Evolutionary conservation across 306 rosid genomes (phyloP).

Genomic region (Alnus rubra): DNA sequence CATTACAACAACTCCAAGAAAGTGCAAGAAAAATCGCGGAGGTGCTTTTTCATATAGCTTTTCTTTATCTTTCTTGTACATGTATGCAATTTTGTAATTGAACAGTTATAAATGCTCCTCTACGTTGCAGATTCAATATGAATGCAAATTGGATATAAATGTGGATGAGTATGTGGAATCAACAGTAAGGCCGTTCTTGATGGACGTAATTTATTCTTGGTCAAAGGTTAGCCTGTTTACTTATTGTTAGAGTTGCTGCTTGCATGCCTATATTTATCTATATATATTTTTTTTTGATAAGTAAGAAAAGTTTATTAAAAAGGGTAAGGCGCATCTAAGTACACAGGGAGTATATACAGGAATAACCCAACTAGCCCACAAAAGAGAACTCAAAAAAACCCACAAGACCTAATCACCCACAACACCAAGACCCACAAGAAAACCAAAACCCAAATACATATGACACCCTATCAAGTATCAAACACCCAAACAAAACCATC

Average conservation of each 20-base stretch:
- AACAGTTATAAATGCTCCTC: constrained; percentile 8
- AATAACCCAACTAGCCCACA: too few species aligned
- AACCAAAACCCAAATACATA: too few species aligned
- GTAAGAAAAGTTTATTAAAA: too few species aligned
- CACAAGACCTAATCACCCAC: too few species aligned
- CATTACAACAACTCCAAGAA: constrained; percentile 95
- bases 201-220: constrained; percentile 97
- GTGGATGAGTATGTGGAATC: constrained; percentile 93
- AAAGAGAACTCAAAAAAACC: too few species aligned
- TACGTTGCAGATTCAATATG: constrained; percentile 79
- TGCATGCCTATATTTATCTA: too few species aligned
- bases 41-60: constrained; percentile 45
- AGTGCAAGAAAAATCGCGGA: constrained; percentile 97
- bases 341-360: too few species aligned
- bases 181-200: constrained; percentile 90
- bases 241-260: not conserved
- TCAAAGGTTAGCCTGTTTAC: constrained; percentile 72
- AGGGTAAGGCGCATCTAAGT: too few species aligned
- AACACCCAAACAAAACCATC: too few species aligned
- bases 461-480: too few species aligned
- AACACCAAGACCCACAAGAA: too few species aligned
- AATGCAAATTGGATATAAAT: constrained; percentile 87
- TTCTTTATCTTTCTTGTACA: constrained; percentile 8
- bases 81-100: constrained; percentile 9
- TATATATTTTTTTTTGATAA: too few species aligned